These are phyloP conservation scores for Iris macrosiphon DNA, from an alignment of 106 monocot genomes.

Conservation along the genomic window DNA sequence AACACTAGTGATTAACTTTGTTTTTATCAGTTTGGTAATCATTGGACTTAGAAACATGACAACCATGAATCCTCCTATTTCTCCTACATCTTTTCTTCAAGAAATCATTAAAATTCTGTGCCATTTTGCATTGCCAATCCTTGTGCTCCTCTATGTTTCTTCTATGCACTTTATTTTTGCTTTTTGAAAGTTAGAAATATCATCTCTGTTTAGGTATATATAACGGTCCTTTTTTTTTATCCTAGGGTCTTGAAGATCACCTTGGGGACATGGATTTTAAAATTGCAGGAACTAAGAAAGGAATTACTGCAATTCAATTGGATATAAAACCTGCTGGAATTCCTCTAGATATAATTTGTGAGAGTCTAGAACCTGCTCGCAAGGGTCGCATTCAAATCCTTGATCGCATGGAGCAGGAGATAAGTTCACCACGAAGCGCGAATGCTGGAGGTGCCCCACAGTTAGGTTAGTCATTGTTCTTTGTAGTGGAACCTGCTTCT, in stretches of 20 bases:
- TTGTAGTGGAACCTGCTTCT: background rate
- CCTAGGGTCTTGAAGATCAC: slow-evolving; percentile 96
- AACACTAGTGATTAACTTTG: background rate
- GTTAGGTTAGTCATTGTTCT: slow-evolving; percentile 37
- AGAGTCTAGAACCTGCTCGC: slow-evolving; percentile 69
- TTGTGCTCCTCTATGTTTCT: too few species aligned
- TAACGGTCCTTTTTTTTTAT: slow-evolving; percentile 1
- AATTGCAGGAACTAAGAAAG: slow-evolving; percentile 89
- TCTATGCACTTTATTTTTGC: background rate
- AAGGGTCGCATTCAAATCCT: slow-evolving; percentile 72
- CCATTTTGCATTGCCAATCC: too few species aligned
- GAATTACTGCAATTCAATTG: slow-evolving; percentile 87
- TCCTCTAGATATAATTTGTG: slow-evolving; percentile 88
- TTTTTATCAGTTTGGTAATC: background rate
- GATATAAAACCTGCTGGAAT: slow-evolving; percentile 99
- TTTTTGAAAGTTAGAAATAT: background rate
- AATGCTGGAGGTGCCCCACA: slow-evolving; percentile 58
- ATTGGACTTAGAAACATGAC: too few species aligned
- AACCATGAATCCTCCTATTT: too few species aligned
- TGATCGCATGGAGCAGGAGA: slow-evolving; percentile 83
- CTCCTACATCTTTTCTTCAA: too few species aligned
- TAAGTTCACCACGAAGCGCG: slow-evolving; percentile 49
- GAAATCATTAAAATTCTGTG: too few species aligned
- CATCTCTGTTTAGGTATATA: background rate
- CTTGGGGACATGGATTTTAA: slow-evolving; percentile 99